Base-by-base conservation (phyloP, 179 eudicot genomes). In the Camellia oleifera region DNA sequence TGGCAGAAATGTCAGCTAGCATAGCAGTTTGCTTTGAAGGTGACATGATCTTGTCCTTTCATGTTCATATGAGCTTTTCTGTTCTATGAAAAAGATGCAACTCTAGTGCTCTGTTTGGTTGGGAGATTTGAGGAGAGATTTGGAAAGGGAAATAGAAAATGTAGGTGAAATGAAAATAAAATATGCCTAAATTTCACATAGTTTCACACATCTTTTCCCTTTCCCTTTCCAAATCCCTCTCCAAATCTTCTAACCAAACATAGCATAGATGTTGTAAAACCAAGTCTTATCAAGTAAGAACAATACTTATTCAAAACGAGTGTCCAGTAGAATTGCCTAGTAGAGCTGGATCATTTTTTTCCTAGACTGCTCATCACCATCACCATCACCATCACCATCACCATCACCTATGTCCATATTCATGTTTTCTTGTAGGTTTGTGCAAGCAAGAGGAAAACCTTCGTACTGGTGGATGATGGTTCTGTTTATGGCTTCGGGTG, bases 391-490 rank as follows among this genome's bases (percentile, higher is more conserved):
- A 32, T 40, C 73, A 40, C 40, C 69, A 26, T 0, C n/a, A 9
- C 45, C 26, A 32, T 32, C 40, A 48, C 7, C 4, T 54, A 53
- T 5, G 9, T 32, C 11, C 26, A 7, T 68, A 6, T 15, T 57
- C 45, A 32, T 58, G 45, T 26, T 23, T 56, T 53, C 9, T 77
- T 78, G 72, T 86, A 95, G 99, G 99, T 94, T 20, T 96, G 99
- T 84, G 99, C 99, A 58, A 90, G 98, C 65, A 96, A 90, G 90
- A 88, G 98, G 87, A 96, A 96, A 85, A 91, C 95, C 2, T 96
- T 94, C 79, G 98, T 96, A 64, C 84, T 96, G 73, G 84, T 81
- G 50, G 98, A 96, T 77, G 85, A 85, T 42, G 99, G 99, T 56
- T 84, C 88, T 11, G 87, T 94, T 53, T 91, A 88, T 73, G 99